These are phyloP conservation scores for Leersia perrieri DNA, from an alignment of 176 grass and related monocot genomes.

Conservation along the genomic window DNA sequence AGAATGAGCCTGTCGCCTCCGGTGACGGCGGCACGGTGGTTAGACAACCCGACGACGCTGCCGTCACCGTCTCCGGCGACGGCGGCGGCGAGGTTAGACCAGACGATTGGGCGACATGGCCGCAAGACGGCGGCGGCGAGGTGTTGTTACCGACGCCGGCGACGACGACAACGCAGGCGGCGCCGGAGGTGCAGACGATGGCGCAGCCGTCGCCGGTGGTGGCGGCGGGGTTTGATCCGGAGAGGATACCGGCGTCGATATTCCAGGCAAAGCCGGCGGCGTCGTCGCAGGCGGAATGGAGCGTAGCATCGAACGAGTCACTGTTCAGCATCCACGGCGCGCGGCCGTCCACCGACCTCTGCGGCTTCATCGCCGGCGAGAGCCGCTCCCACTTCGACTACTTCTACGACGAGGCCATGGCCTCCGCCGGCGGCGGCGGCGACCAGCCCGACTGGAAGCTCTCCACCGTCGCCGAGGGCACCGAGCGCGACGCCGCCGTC, in stretches of 20 bases:
- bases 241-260: slow-evolving; percentile 62
- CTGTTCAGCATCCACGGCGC: slow-evolving; percentile 71
- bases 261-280: slow-evolving; percentile 41
- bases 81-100: background rate
- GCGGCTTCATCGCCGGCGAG: slow-evolving; percentile 1
- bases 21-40: background rate
- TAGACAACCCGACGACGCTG: background rate
- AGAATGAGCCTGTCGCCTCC: background rate
- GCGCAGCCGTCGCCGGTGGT: background rate
- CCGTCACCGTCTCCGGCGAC: background rate
- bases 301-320: slow-evolving; percentile 67
- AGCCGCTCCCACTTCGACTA: slow-evolving; percentile 54
- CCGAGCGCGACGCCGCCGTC: background rate
- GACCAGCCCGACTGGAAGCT: slow-evolving; percentile 2
- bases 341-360: slow-evolving; percentile 34
- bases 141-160: background rate
- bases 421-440: background rate
- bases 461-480: slow-evolving; percentile 11
- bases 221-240: slow-evolving; percentile 37
- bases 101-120: slow-evolving; percentile 21
- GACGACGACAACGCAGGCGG: background rate
- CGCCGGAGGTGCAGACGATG: slow-evolving; percentile 39
- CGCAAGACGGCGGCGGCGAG: slow-evolving; percentile 1
- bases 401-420: slow-evolving; percentile 45
- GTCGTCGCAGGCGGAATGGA: slow-evolving; percentile 63